phyloP scores from a whole-genome alignment of 768 basidiomycete genomes.

The Termitomyces sp. region DNA sequence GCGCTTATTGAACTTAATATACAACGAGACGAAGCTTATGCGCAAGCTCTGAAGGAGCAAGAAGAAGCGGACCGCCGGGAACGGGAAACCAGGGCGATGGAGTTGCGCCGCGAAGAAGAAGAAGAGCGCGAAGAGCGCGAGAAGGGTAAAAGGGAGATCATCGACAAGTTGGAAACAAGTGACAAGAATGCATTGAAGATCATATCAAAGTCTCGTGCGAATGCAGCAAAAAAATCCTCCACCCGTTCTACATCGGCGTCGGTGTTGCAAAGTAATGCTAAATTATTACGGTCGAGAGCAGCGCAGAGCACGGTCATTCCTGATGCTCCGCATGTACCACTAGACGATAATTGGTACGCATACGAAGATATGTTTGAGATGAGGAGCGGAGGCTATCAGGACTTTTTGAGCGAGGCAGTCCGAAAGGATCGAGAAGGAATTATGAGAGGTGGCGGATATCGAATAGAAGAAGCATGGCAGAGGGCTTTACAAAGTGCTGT shows the following conservation, averaged over 20 bases:
- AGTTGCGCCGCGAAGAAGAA: slow-evolving; percentile 66
- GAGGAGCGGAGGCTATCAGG: slow-evolving; percentile 56
- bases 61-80: slow-evolving; percentile 78
- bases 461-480: slow-evolving; percentile 82
- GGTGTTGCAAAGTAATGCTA: slow-evolving; percentile 43
- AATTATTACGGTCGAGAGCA: slow-evolving; percentile 57
- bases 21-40: slow-evolving; percentile 77
- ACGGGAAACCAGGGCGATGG: slow-evolving; percentile 64
- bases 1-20: slow-evolving; percentile 80
- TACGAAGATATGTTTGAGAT: slow-evolving; percentile 68
- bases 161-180: slow-evolving; percentile 78
- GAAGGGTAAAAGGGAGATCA: slow-evolving; percentile 67
- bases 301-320: slow-evolving; percentile 64
- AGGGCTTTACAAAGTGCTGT: slow-evolving; percentile 73
- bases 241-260: slow-evolving; percentile 49
- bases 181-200: slow-evolving; percentile 67
- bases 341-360: slow-evolving; percentile 73
- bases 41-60: slow-evolving; percentile 66
- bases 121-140: slow-evolving; percentile 76
- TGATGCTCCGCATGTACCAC: slow-evolving; percentile 76
- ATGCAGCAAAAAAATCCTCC: slow-evolving; percentile 57
- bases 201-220: slow-evolving; percentile 64
- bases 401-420: slow-evolving; percentile 73
- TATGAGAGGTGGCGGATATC: slow-evolving; percentile 82
- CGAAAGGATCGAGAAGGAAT: slow-evolving; percentile 72